phyloP scores from a whole-genome alignment of 257 asterid genomes.

The Fraxinus americana region DNA sequence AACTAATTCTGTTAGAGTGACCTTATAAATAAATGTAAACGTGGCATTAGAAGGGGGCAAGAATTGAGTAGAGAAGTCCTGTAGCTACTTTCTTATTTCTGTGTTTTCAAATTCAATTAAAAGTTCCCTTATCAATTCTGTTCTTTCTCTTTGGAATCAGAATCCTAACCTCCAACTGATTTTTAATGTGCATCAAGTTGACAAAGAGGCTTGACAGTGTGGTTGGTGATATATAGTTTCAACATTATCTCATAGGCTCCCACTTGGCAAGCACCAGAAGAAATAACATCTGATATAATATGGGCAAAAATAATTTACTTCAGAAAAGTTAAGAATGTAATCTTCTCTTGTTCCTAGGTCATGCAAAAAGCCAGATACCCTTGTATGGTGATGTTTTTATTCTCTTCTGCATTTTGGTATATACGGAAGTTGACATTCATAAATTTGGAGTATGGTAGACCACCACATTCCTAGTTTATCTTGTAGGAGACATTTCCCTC shows the following conservation, averaged over 20 bases:
- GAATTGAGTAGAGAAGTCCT: too few relatives aligned
- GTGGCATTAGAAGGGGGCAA: too few relatives aligned
- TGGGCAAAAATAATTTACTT: background rate
- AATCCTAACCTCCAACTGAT: too few relatives aligned
- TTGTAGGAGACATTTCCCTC: background rate
- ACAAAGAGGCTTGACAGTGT: background rate
- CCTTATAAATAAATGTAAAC: too few relatives aligned
- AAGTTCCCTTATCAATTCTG: too few relatives aligned
- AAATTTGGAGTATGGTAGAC: background rate
- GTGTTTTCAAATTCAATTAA: too few relatives aligned
- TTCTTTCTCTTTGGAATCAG: too few relatives aligned
- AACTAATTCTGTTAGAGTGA: too few relatives aligned
- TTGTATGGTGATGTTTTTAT: background rate
- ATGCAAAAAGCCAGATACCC: background rate
- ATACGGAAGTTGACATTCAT: background rate
- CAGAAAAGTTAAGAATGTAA: background rate
- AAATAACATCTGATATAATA: background rate
- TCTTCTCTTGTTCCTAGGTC: background rate
- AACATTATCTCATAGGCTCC: background rate
- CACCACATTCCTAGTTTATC: background rate
- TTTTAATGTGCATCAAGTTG: background rate
- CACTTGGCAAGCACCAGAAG: background rate
- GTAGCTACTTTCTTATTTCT: too few relatives aligned
- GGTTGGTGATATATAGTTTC: background rate
- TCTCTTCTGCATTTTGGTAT: background rate